Base-by-base conservation (phyloP, 2,329 filamentous ascomycete species). In the Pseudogymnoascus sp. region DNA sequence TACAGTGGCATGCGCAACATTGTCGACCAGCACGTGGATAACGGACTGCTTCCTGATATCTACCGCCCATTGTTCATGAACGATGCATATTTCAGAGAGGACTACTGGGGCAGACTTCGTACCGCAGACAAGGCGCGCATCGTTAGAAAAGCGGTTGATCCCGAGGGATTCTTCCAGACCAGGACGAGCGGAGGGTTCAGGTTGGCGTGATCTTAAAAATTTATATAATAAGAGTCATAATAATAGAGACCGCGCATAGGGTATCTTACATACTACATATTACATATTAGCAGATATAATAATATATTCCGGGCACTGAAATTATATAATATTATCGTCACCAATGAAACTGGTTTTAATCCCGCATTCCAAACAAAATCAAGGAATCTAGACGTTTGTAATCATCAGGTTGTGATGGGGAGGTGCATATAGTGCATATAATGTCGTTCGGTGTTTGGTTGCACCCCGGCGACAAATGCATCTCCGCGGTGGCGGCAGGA, bases 51-150 rank as follows among this genome's bases (percentile, higher is more conserved):
- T 32, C 18, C 20, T 16, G 57, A 59, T 4, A 57, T 59, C 0
- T 72, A 72, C 58, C 61, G 71, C 16, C 71, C 70, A 20, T 62
- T 67, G 8, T 68, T 72, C 34, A 72, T 72, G 70, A 72, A 72
- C 38, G 71, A 73, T 62, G 70, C 69, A 1, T 65, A 65, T 58
- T 62, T 22, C 18, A 59, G 58, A 34, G 41, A 62, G 61, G 61
- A 62, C 58, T 62, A 62, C 30, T 62, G 59, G 59, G 59, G 61
- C 7, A 62, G 61, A 34, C 16, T 62, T 37, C 38, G 61, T 9
- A 62, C 57, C 2, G 11, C 22, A 28, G 57, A 47, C 30, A 60
- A 34, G 34, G 57, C 57, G n/a, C 34, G 35, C 32, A 25, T 62
- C 22, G 61, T 72, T 60, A 70, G 72, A 65, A 37, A 59, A 22